Conservation (phyloP, 2,329 filamentous ascomycete species). For the Dichotomopilus funicola region DNA sequence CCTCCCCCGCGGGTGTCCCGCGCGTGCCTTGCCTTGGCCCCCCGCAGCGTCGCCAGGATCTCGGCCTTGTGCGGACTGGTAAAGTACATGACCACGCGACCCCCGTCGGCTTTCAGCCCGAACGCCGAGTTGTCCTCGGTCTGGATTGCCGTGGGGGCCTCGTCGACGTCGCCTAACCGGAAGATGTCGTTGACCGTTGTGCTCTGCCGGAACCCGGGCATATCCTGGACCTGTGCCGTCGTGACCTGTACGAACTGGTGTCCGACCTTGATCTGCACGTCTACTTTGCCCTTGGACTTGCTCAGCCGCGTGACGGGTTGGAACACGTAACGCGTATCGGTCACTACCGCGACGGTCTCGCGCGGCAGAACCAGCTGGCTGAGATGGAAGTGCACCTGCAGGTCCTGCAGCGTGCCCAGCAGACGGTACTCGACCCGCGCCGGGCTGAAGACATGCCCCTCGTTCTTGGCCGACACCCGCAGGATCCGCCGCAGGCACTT, state of each 20-base stretch:
- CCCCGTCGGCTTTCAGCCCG: constrained; percentile 60
- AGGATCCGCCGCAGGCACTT: constrained; percentile 61
- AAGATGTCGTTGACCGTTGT: constrained; percentile 66
- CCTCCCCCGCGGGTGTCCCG: constrained; percentile 52
- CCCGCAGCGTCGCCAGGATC: constrained; percentile 56
- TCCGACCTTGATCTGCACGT: constrained; percentile 62
- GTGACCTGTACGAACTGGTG: constrained; percentile 65
- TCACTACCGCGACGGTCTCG: constrained; percentile 62
- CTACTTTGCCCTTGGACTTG: constrained; percentile 63
- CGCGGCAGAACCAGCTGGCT: constrained; percentile 61
- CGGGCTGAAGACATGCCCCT: constrained; percentile 54
- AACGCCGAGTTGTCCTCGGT: constrained; percentile 62
- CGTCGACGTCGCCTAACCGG: constrained; percentile 59
- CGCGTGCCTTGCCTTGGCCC: constrained; percentile 56
- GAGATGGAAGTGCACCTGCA: constrained; percentile 61
- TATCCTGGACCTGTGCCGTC: constrained; percentile 62
- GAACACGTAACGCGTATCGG: constrained; percentile 59
- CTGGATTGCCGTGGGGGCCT: constrained; percentile 57
- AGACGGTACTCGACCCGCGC: constrained; percentile 60
- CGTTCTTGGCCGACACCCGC: constrained; percentile 54
- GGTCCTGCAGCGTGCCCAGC: constrained; percentile 57
- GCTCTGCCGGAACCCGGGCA: constrained; percentile 54
- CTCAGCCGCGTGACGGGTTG: constrained; percentile 60
- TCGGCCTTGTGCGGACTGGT: constrained; percentile 59
- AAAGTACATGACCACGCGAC: constrained; percentile 67